phyloP scores from a whole-genome alignment of 345 rosid genomes.

The Abelmoschus esculentus region DNA sequence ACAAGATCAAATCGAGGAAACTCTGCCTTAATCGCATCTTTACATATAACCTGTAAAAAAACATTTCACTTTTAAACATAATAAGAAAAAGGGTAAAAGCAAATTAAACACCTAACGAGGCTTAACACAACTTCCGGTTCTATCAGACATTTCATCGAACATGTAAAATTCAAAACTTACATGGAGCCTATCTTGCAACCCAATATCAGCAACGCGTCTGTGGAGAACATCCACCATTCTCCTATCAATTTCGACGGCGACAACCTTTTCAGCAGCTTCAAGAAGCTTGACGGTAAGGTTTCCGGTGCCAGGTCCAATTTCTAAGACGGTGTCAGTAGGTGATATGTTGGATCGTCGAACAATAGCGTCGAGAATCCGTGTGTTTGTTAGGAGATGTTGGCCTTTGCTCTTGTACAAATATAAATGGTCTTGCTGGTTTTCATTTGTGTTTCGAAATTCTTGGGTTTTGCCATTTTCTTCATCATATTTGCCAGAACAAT shows the following conservation, averaged over 20 bases:
- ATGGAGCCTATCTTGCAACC: constrained; percentile 37
- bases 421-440: not conserved
- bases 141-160: constrained; percentile 46
- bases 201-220: constrained; percentile 41
- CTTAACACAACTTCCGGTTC: constrained; percentile 7
- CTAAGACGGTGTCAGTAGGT: constrained; percentile 59
- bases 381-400: constrained; percentile 86
- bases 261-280: constrained; percentile 45
- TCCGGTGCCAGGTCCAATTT: constrained; percentile 92
- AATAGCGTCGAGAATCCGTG: constrained; percentile 60
- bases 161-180: constrained; percentile 31
- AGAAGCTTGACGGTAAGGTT: constrained; percentile 84
- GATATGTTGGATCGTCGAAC: constrained; percentile 45
- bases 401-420: constrained; percentile 40
- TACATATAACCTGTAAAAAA: constrained; percentile 48
- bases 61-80: not conserved
- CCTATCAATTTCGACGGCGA: constrained; percentile 63
- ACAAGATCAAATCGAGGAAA: constrained; percentile 71
- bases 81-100: not conserved
- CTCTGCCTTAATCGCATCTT: constrained; percentile 72
- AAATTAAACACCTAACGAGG: not conserved
- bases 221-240: constrained; percentile 72
- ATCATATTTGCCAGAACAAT: constrained; percentile 7
- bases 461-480: not conserved
- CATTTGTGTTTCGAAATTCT: not conserved